phyloP scores from a whole-genome alignment of 176 grass and related monocot species.

The Thinopyrum elongatum region DNA sequence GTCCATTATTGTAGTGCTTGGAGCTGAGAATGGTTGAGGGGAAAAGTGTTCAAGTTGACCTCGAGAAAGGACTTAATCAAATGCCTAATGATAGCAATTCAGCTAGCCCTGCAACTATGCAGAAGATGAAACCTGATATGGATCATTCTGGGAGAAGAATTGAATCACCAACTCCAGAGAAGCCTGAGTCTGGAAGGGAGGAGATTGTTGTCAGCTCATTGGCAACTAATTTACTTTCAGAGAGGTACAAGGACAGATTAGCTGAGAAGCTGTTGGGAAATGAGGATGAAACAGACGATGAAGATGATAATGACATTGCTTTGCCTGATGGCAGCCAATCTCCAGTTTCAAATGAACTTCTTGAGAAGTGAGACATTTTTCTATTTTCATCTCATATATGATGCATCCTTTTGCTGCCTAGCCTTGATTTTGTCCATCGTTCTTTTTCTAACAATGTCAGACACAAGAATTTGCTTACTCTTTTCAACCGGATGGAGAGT shows the following conservation, averaged over 20 bases:
- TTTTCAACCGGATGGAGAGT: constrained; percentile 83
- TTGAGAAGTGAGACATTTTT: constrained; percentile 67
- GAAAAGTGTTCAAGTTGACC: constrained; percentile 25
- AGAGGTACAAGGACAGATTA: constrained; percentile 67
- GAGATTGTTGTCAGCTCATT: constrained; percentile 53
- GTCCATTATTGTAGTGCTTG: constrained; percentile 43
- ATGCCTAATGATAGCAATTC: constrained; percentile 29
- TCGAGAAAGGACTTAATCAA: constrained; percentile 24
- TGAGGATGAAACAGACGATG: constrained; percentile 26
- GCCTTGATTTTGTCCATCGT: constrained; percentile 21
- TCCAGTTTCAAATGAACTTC: constrained; percentile 35
- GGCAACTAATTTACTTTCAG: constrained; percentile 53
- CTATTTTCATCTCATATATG: constrained; percentile 23
- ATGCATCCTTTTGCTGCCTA: neutral
- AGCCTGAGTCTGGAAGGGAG: constrained; percentile 61
- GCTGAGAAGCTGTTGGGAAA: constrained; percentile 8
- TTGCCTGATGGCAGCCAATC: constrained; percentile 16
- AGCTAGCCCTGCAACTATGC: constrained; percentile 31
- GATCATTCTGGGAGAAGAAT: constrained; percentile 41
- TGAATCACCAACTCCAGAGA: constrained; percentile 82
- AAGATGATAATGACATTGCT: constrained; percentile 9
- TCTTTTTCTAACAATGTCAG: constrained; percentile 42
- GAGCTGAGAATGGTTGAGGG: constrained; percentile 33
- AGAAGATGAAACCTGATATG: constrained; percentile 26
- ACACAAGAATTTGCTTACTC: constrained; percentile 52